Base-by-base conservation (phyloP, 164 flowering plant genomes). In the grape (Vitis vinifera) region DNA sequence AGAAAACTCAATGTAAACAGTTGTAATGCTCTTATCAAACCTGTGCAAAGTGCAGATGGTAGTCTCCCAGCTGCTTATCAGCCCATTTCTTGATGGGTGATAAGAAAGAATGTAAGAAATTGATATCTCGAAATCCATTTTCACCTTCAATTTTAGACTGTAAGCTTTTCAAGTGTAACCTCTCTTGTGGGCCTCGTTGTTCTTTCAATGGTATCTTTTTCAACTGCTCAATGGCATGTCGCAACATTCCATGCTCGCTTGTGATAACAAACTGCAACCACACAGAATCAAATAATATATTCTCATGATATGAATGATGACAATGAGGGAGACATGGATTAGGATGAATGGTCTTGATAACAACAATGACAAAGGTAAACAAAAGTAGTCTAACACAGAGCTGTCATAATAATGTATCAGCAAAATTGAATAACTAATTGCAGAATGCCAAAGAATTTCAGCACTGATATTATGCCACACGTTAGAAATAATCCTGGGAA, bases 141-240 rank as follows among this genome's bases (percentile, higher is more conserved):
- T 80, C 98, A 63, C 70, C 85, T 79, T 89, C 88, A 79, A 86
- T 77, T 70, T 83, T 86, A 37, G 87, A 85, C 60, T 66, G 79
- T 82, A 96, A 83, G 76, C 86, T 87, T 77, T 89, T 91, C 79
- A 93, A 75, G 77, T 91, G 93, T 69, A 85, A 71, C 77, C 96
- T 87, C 82, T 96, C 99, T 74, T 89, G 92, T 55, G 91, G 90
- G 11, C 98, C 98, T 57, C 97, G 88, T 73, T 96, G 97, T 78
- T 96, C 99, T 80, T 87, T 88, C 68, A 93, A 53, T 27, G 99
- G 97, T 71, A 93, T 84, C 80, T 78, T 91, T 76, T 76, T 93
- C 81, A 96, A 66, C 74, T 90, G 97, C 65, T 85, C 90, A 77
- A 89, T 89, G 68, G 92, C 92, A 89, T 85, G 87, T 71, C 77